phyloP scores from a whole-genome alignment of 2,329 filamentous ascomycete species.

The Coniella lustricola region DNA sequence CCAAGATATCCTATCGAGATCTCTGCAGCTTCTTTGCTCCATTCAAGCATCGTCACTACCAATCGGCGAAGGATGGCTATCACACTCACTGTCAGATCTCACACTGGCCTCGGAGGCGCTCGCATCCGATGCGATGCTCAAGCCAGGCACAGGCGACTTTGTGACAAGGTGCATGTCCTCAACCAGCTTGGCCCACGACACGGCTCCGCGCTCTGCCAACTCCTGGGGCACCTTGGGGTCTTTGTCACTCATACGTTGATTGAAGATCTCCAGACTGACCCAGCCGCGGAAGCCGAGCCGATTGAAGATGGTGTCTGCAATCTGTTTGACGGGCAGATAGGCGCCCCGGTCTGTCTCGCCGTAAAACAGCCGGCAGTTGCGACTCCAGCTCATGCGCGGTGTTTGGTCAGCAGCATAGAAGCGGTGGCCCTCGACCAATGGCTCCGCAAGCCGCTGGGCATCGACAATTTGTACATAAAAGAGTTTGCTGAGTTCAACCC shows the following conservation, averaged over 20 bases:
- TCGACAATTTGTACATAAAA: constrained; percentile 76
- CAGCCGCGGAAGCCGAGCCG: constrained; percentile 61
- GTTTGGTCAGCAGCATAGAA: constrained; percentile 54
- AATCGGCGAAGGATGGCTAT: background rate
- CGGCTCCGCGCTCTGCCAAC: constrained; percentile 36
- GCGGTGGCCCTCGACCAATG: constrained; percentile 49
- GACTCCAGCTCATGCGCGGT: constrained; percentile 68
- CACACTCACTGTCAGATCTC: background rate
- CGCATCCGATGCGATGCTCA: background rate
- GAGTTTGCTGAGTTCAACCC: constrained; percentile 51
- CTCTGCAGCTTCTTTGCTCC: too few relatives aligned
- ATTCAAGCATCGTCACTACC: background rate
- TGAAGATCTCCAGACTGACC: constrained; percentile 67
- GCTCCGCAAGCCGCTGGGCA: constrained; percentile 53
- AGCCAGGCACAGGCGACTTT: background rate
- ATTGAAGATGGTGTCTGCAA: constrained; percentile 55
- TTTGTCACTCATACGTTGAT: constrained; percentile 47
- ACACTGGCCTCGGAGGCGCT: constrained; percentile 1
- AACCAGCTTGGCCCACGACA: constrained; percentile 43
- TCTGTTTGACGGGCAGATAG: constrained; percentile 59
- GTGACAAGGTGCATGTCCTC: constrained; percentile 27
- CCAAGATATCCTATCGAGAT: too few relatives aligned
- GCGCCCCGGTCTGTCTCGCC: constrained; percentile 55
- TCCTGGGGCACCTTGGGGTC: constrained; percentile 44
- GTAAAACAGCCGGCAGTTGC: constrained; percentile 66